Conservation (phyloP, 345 rosid species). For the Eucalyptus regnans region DNA sequence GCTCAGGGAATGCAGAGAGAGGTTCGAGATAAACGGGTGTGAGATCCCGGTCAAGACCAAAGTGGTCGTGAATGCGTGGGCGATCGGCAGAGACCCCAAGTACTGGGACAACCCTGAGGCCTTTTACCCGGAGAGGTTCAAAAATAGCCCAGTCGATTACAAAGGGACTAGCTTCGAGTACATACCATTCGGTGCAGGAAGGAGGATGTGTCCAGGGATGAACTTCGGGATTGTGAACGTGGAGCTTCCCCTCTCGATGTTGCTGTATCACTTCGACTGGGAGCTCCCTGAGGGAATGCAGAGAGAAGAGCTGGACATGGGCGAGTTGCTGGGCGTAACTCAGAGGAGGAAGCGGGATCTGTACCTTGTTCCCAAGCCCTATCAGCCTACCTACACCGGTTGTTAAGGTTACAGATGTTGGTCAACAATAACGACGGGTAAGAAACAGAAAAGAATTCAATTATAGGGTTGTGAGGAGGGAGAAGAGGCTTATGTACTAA, state of each 20-base stretch:
- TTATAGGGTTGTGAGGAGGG: neutral
- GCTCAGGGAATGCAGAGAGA: slow-evolving; percentile 3
- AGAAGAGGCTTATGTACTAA: neutral
- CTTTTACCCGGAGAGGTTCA: slow-evolving; percentile 17
- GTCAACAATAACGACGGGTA: neutral
- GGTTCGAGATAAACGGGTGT: slow-evolving; percentile 4
- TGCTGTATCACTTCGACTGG: slow-evolving; percentile 15
- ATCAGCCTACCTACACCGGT: neutral
- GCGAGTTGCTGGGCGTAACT: neutral
- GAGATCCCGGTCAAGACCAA: slow-evolving; percentile 8
- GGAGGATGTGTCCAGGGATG: slow-evolving; percentile 21
- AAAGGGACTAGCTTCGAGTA: slow-evolving; percentile 7
- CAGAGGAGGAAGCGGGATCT: neutral
- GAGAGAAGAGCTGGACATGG: neutral
- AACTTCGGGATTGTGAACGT: neutral
- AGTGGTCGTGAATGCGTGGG: slow-evolving; percentile 18
- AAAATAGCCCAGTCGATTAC: neutral
- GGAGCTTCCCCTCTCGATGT: slow-evolving; percentile 1
- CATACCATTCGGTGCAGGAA: slow-evolving; percentile 16
- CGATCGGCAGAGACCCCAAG: slow-evolving; percentile 5
- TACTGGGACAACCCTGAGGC: slow-evolving; percentile 7
- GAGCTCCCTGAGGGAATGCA: slow-evolving; percentile 1
- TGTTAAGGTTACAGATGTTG: neutral
- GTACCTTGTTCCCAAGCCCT: neutral
- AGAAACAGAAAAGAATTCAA: neutral